Base-by-base conservation (phyloP, 1,284 basidiomycete genomes). In the Rhodotorula sp. region DNA sequence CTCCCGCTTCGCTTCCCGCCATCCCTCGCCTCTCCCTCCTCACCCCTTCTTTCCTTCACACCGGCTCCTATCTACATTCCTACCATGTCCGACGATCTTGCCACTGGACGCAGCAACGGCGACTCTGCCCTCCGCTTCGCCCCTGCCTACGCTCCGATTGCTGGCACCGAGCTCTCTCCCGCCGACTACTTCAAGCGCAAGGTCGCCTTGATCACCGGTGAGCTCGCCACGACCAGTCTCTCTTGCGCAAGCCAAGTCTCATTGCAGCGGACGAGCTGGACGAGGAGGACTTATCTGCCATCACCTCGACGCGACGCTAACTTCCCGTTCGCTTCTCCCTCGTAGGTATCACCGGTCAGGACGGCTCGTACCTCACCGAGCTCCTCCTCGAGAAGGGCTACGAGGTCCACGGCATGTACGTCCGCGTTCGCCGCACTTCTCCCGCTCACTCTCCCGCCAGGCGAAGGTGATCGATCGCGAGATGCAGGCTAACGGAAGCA, bases 291-390 rank as follows among this genome's bases (percentile, higher is more conserved):
- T n/a, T n/a, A n/a, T n/a, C n/a, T n/a, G n/a, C 8, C 48, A 47
- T 28, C 50, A 20, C 53, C 47, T 37, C 26, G 18, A 51, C 67
- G n/a, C 46, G 40, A 31, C 28, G 20, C 59, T 61, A 37, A 53
- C 50, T 10, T 26, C 3, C 13, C 20, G 0, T 13, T 15, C 40
- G 40, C 16, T 18, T 44, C 40, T 40, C 24, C 16, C 8, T 4
- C 48, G 26, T 77, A 92, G 91, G 91, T 80, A 90, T 94, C 79
- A 93, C 92, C 75, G 92, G 92, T 28, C 92, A 94, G 81, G 92
- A 94, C 81, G 92, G 91, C 46, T 92, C 91, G 11, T 93, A 93
- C 79, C 81, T 93, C 88, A 90, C 91, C 31, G 91, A 93, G 80
- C 83, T 94, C 28, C 83, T 94, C 66, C 83, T 94, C 65, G 84